Base-by-base conservation (phyloP, 371 early-diverging fungal genomes). In the Lichtheimia ramosa region DNA sequence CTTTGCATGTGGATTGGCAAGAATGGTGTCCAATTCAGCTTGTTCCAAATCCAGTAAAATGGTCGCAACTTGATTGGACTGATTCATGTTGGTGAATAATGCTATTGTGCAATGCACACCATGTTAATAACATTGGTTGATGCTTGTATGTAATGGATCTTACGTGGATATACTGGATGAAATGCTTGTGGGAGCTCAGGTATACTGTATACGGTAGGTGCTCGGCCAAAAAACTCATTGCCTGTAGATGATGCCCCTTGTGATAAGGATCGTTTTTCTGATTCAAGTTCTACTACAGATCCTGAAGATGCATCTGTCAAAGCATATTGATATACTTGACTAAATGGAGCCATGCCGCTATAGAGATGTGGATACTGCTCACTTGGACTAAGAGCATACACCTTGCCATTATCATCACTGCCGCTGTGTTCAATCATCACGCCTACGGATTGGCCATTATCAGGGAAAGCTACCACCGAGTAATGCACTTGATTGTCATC, bases 111-210 rank as follows among this genome's bases (percentile, higher is more conserved):
- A 18, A n/a, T 28, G 41, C 27, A 5, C 18, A 34, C n/a, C 16
- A 41, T 49, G 51, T 21, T 43, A 56, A 46, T 16, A 42, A 41
- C 4, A 24, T 28, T 43, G 28, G 28, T 23, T 27, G 12, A 3
- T 12, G 18, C 13, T 23, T 0, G 24, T 58, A 10, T 4, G 53
- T 21, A 34, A 58, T 48, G 0, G 15, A n/a, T 49, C 69, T 70
- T 78, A 78, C 79, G 73, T 39, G 75, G 73, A 59, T 75, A 73
- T 24, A 70, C 43, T 24, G 75, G 75, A n/a, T 79, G 61, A 50
- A 60, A 84, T 0, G 80, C 81, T 61, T 84, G 83, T 53, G 84
- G 84, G 24, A 84, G 61, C 3, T 64, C 66, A 18, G 84, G 84
- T 2, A 84, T 66, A 43, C 66, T 34, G 52, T 63, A 58, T 13